These are phyloP conservation scores for Podospora anserina DNA, from an alignment of 495 filamentous ascomycete genomes.

Conservation along the genomic window DNA sequence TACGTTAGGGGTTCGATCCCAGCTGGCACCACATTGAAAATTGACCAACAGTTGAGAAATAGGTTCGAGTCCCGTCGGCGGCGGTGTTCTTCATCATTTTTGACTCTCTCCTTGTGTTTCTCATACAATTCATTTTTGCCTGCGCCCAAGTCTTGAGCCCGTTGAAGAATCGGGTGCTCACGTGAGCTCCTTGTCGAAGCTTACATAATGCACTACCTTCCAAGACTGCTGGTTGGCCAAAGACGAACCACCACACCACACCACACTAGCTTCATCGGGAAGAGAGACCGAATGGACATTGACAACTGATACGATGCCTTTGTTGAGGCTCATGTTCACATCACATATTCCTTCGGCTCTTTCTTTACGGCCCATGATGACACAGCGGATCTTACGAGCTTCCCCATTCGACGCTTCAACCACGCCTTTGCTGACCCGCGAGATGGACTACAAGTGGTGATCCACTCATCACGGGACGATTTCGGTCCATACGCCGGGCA, in stretches of 20 bases:
- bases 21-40: background rate
- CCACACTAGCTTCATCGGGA: background rate
- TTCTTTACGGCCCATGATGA: background rate
- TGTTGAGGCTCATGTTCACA: background rate
- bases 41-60: background rate
- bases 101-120: background rate
- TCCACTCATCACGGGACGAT: background rate
- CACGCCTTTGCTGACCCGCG: background rate
- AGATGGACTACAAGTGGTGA: background rate
- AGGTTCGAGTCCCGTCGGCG: constrained; percentile 6
- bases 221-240: too few species aligned
- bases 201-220: background rate
- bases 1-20: background rate
- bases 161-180: constrained; percentile 1
- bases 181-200: background rate
- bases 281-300: background rate
- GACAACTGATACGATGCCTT: background rate
- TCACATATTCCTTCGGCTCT: background rate
- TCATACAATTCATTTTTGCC: background rate
- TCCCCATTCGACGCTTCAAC: background rate
- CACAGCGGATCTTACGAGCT: background rate
- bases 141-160: background rate
- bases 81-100: constrained; percentile 1
- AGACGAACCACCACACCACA: too few species aligned
- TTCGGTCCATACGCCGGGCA: background rate